Conservation (phyloP, 176 grass and related monocot genomes). For the Triticum urartu region DNA sequence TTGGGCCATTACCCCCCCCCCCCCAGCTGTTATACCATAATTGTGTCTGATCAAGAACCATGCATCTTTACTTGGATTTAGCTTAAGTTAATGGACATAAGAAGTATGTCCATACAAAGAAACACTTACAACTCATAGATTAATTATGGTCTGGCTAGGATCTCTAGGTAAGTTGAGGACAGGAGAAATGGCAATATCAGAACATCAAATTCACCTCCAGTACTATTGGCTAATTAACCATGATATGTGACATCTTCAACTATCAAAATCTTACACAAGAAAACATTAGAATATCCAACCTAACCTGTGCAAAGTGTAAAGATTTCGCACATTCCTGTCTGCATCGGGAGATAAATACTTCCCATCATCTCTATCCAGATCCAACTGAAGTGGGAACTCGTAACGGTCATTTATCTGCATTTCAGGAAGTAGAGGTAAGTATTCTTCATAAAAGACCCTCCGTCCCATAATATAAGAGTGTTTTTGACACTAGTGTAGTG, state of each 20-base stretch:
- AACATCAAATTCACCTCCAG: background rate
- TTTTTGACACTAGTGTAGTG: too few species aligned
- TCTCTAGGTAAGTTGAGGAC: background rate
- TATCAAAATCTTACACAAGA: constrained; percentile 18
- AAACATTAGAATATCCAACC: background rate
- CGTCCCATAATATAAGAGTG: background rate
- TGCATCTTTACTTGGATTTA: constrained; percentile 7
- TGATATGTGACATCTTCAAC: background rate
- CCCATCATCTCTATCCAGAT: constrained; percentile 90
- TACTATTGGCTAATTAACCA: constrained; percentile 17
- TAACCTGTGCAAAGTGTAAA: constrained; percentile 99
- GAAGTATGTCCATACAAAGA: background rate
- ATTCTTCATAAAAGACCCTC: constrained; percentile 1
- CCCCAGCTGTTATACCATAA: background rate
- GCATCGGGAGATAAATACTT: constrained; percentile 97
- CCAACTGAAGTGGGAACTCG: constrained; percentile 97
- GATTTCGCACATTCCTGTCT: constrained; percentile 88
- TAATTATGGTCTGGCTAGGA: background rate
- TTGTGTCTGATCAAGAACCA: background rate
- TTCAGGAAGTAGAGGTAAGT: constrained; percentile 43
- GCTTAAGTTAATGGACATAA: background rate
- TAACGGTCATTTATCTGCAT: constrained; percentile 98
- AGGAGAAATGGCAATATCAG: background rate
- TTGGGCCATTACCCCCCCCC: background rate
- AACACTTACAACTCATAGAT: background rate